Conservation (phyloP, 2,329 filamentous ascomycete species). For the Pseudogymnoascus sp. region DNA sequence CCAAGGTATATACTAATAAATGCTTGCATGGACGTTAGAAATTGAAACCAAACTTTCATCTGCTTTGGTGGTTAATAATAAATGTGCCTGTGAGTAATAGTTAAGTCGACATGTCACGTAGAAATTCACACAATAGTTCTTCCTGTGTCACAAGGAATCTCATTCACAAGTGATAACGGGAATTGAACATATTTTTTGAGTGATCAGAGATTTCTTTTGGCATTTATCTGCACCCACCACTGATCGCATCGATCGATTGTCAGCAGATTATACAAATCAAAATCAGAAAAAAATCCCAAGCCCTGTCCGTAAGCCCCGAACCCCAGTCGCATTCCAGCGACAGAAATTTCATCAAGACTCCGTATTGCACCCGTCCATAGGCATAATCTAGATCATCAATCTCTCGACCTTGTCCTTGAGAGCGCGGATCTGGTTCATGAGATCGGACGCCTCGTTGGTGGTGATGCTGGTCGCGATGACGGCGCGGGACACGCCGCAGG, state of each 20-base stretch:
- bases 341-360: constrained; percentile 5
- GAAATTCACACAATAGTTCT: constrained; percentile 10
- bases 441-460: constrained; percentile 82
- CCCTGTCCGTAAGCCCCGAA: constrained; percentile 2
- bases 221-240: not conserved
- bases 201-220: constrained; percentile 7
- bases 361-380: not conserved
- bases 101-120: constrained; percentile 5
- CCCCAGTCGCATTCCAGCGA: constrained; percentile 7
- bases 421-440: constrained; percentile 77
- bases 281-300: not conserved
- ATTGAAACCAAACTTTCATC: constrained; percentile 1
- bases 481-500: constrained; percentile 78
- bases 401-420: constrained; percentile 95
- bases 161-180: constrained; percentile 10
- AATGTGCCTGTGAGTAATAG: not conserved
- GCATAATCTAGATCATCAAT: constrained; percentile 68
- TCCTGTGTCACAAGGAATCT: constrained; percentile 9
- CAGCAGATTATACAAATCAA: constrained; percentile 6
- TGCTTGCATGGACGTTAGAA: not conserved
- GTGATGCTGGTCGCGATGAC: constrained; percentile 87
- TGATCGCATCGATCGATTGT: constrained; percentile 3
- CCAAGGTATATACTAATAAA: constrained; percentile 7
- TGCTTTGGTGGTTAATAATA: not conserved
- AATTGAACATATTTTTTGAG: constrained; percentile 9